phyloP scores from a whole-genome alignment of 1,139 yeast species.

The Lodderomyces pseudojiufengensis region DNA sequence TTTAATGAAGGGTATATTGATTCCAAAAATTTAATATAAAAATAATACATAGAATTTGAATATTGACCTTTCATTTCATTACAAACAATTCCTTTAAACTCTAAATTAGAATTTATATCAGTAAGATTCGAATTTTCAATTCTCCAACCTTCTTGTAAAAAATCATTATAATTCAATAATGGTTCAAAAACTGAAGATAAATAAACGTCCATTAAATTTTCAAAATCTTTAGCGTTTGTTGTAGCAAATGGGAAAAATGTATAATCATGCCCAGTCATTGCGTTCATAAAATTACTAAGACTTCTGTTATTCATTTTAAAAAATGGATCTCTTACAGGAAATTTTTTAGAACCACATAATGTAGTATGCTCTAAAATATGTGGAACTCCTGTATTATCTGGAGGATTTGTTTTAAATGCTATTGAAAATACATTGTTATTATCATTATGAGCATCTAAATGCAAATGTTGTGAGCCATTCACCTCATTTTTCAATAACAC shows the following conservation, averaged over 20 bases:
- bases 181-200: conserved; percentile 87
- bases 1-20: conserved; percentile 80
- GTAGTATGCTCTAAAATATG: conserved; percentile 96
- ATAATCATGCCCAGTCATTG: conserved; percentile 97
- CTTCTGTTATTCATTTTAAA: conserved; percentile 91
- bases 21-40: conserved; percentile 80
- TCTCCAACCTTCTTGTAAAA: conserved; percentile 98
- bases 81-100: conserved; percentile 92
- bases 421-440: conserved; percentile 83
- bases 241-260: conserved; percentile 97
- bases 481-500: conserved; percentile 61
- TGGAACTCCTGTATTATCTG: conserved; percentile 90
- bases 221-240: conserved; percentile 76
- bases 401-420: conserved; percentile 92
- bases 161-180: conserved; percentile 71
- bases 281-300: conserved; percentile 93
- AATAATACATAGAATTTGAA: conserved; percentile 82
- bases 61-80: conserved; percentile 99
- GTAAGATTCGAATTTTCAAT: conserved; percentile 65
- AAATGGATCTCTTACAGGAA: conserved; percentile 94
- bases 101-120: conserved; percentile 58
- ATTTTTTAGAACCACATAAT: conserved; percentile 84
- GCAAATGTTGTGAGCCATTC: conserved; percentile 81
- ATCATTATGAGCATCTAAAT: conserved; percentile 72
- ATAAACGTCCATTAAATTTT: conserved; percentile 83